Evolutionary conservation across 148 eudicot genomes (phyloP), one percentile per base, ranked within the genome.

Genomic region (Rhododendron molle): DNA sequence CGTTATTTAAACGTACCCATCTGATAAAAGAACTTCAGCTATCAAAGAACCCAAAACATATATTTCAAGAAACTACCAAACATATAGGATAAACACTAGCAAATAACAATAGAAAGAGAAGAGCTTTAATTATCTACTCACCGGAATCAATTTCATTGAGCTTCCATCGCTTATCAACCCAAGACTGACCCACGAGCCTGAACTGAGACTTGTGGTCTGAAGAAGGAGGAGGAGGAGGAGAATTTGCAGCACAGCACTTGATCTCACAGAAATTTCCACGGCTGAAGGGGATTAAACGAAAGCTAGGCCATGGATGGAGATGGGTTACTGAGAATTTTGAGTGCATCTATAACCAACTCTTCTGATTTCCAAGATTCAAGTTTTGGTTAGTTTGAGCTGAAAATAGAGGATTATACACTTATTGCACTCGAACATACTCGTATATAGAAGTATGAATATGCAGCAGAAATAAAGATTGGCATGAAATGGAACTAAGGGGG

Each of bases 131-230:
- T 7, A 13, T 67, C 34, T 16, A 85, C 92, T 89, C 56, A 91
- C 93, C 67, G 87, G 85, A 50, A 87, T 92, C 89, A 82, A 90
- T 84, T 36, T 89, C 92, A 71, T 88, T 87, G 86, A 92, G 82
- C 84, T 89, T 92, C 90, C 89, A 88, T 46, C 82, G 88, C 67
- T 34, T 86, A 77, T 72, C 90, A 78, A 83, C 78, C 46, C 83
- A 43, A 44, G 88, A 65, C 58, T 44, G 88, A 72, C 87, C 85
- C 79, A 78, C 65, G 38, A 65, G 89, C 88, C 83, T 88, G 86
- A 92, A 88, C 58, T 85, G 83, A 82, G 87, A 84, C 81, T 85
- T 92, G 40, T 87, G 81, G 54, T 86, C 90, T 50, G 88, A 56
- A 46, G 93, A 78, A 81, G 88, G 74, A 54, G 86, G 49, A 18